Conservation (phyloP, 73 alveolate genomes). For the Tetrahymena malaccensis region DNA sequence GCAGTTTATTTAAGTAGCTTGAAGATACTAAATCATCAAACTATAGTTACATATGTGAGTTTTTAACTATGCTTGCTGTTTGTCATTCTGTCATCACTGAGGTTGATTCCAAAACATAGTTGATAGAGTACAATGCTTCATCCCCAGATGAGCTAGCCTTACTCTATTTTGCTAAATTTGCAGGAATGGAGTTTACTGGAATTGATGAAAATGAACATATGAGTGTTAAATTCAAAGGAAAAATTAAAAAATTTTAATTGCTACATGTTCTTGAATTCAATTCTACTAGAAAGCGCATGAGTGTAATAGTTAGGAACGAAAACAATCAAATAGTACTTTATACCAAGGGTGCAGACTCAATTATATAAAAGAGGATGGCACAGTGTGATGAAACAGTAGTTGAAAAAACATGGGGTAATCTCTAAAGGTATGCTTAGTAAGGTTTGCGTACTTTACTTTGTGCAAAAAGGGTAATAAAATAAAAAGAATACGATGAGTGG, state of each 20-base stretch:
- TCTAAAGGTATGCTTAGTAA: conserved; percentile 30
- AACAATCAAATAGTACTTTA: conserved; percentile 42
- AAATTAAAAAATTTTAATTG: conserved; percentile 43
- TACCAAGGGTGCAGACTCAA: conserved; percentile 95
- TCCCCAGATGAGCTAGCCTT: conserved; percentile 93
- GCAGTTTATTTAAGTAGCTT: not conserved
- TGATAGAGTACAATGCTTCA: conserved; percentile 55
- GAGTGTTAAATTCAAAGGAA: conserved; percentile 47
- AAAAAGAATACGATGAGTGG: conserved; percentile 65
- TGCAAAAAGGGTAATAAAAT: conserved; percentile 55
- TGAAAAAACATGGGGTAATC: not conserved
- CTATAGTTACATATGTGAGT: conserved; percentile 15
- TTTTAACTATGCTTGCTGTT: conserved; percentile 55
- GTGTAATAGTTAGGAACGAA: conserved; percentile 70
- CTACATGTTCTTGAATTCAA: conserved; percentile 70
- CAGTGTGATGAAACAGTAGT: not conserved
- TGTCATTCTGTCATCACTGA: conserved; percentile 83
- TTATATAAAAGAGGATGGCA: conserved; percentile 55
- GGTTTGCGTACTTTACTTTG: conserved; percentile 74
- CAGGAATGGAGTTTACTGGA: conserved; percentile 47
- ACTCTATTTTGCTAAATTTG: conserved; percentile 61
- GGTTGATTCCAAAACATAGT: conserved; percentile 9
- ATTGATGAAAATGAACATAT: conserved; percentile 13
- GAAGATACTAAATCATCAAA: conserved; percentile 5
- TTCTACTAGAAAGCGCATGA: conserved; percentile 81